phyloP scores from a whole-genome alignment of 495 filamentous ascomycete genomes.

The Talaromyces proteolyticus region DNA sequence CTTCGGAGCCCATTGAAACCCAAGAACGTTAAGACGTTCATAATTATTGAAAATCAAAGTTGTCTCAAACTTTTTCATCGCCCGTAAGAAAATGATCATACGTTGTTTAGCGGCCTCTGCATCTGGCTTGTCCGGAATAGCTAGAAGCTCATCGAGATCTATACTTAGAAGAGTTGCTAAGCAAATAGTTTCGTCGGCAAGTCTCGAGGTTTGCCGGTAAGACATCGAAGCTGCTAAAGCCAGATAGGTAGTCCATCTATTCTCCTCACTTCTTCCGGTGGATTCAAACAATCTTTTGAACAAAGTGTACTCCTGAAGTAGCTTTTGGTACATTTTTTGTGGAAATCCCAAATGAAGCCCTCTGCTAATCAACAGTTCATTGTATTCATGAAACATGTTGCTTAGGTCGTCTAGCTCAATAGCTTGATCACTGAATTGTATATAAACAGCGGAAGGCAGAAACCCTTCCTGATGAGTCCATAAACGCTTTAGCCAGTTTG shows the following conservation, averaged over 20 bases:
- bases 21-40: not conserved
- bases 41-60: constrained; percentile 6
- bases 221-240: not conserved
- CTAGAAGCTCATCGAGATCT: not conserved
- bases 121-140: constrained; percentile 2
- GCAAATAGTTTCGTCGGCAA: constrained; percentile 5
- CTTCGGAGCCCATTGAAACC: constrained; percentile 4
- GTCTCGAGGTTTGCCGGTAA: not conserved
- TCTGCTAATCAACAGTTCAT: not conserved
- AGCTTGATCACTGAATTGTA: constrained; percentile 2
- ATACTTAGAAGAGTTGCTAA: constrained; percentile 2
- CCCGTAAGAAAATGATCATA: not conserved
- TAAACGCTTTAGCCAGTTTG: constrained; percentile 4
- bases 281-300: not conserved
- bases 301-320: not conserved
- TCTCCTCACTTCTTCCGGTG: no score
- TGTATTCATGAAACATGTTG: not conserved
- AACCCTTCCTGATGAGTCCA: constrained; percentile 8
- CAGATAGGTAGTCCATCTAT: constrained; percentile 1
- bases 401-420: not conserved
- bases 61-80: not conserved
- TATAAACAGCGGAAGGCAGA: not conserved
- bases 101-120: not conserved
- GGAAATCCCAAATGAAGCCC: not conserved
- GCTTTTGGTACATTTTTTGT: not conserved